Base-by-base conservation (phyloP, 2,329 filamentous ascomycete species). In the Teratosphaeria viscida region DNA sequence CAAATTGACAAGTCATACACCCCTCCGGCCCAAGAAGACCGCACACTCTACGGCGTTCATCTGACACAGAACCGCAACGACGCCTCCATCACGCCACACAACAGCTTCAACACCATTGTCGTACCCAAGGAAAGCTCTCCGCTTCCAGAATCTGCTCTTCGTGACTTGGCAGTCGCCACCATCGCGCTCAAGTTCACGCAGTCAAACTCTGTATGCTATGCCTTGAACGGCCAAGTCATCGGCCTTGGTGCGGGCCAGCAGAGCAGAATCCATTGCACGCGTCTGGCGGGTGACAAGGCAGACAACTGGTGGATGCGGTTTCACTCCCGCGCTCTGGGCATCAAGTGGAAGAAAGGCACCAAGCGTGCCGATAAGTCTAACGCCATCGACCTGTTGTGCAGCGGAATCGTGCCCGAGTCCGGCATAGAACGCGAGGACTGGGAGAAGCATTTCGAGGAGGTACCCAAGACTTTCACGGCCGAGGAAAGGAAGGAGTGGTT, bases 241-340 rank as follows among this genome's bases (percentile, higher is more conserved):
- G 94, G 94, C 65, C 85, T 99, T 59, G 94, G 94, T 65, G 94
- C 94, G 59, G 94, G 94, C 62, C 94, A 99, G 77, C 94, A 99
- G 79, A 95, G 90, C 63, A 88, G 94, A 67, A 99, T 99, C 68
- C 94, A 99, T 82, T 99, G 94, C 84, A 99, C 94, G 52, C 88
- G 94, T 66, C 85, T 99, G 57, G 94, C 94, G 11, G 94, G 94
- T 62, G 92, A 97, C 81, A 99, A 99, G 82, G 90, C 92, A 55
- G 94, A 99, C 77, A 96, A 95, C 82, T 97, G 92, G 92, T 99
- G 92, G 94, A 88, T 99, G 82, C 89, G 94, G 70, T 97, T 97
- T 85, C 89, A 96, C 80, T 87, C 90, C 67, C 87, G 90, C 57
- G 89, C 94, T 12, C 82, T 97, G 56, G 82, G 80, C 71, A 87